Conservation (phyloP, 768 basidiomycete genomes). For the Tephrocybe sp. region DNA sequence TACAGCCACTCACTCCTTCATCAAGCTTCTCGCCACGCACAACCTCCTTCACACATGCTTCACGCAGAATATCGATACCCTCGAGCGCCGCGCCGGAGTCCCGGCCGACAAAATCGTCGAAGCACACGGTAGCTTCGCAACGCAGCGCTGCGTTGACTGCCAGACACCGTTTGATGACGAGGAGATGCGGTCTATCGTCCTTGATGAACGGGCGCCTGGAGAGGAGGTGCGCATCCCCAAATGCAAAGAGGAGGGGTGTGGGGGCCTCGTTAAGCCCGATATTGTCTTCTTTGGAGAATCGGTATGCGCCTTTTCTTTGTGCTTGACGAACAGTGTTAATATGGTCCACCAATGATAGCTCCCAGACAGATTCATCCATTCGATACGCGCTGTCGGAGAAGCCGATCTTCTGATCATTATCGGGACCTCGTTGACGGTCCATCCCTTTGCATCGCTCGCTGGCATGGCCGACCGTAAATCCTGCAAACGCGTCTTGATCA, state of each 20-base stretch:
- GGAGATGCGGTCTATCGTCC: slow-evolving; percentile 53
- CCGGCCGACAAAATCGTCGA: slow-evolving; percentile 78
- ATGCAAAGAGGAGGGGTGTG: slow-evolving; percentile 54
- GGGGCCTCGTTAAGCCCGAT: slow-evolving; percentile 86
- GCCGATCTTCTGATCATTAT: slow-evolving; percentile 90
- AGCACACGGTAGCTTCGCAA: slow-evolving; percentile 95
- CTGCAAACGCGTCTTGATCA: slow-evolving; percentile 88
- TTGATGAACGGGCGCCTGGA: slow-evolving; percentile 3
- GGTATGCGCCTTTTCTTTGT: slow-evolving; percentile 37
- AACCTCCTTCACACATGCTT: slow-evolving; percentile 73
- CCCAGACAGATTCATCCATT: slow-evolving; percentile 63
- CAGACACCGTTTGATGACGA: slow-evolving; percentile 53
- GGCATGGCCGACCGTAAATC: slow-evolving; percentile 41
- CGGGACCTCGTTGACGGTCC: slow-evolving; percentile 86
- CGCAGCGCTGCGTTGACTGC: slow-evolving; percentile 83
- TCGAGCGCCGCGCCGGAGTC: slow-evolving; percentile 84
- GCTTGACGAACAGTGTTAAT: background rate
- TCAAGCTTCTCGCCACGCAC: slow-evolving; percentile 75
- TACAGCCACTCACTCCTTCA: slow-evolving; percentile 88
- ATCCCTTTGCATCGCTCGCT: slow-evolving; percentile 84
- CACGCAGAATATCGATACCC: slow-evolving; percentile 92
- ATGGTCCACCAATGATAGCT: slow-evolving; percentile 62
- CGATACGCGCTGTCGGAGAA: slow-evolving; percentile 50
- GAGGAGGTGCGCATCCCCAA: slow-evolving; percentile 62
- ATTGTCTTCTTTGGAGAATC: slow-evolving; percentile 92